Evolutionary conservation across 208 protist genomes (phyloP).

Genomic region (Wallacemonas sp.): DNA sequence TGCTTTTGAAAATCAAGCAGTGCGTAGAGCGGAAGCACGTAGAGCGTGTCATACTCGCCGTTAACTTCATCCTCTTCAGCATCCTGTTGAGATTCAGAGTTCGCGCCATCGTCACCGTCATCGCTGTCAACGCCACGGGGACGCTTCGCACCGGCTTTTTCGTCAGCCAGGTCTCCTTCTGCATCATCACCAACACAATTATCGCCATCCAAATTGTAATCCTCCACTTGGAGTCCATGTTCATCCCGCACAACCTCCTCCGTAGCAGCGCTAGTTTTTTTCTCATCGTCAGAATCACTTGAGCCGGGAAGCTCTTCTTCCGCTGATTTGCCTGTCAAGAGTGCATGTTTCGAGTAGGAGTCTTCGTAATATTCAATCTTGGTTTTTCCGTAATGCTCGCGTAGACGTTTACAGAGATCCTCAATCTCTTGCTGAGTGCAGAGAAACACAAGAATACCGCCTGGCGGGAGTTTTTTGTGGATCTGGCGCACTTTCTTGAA

Average conservation of each 20-base stretch:
- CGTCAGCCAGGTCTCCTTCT: too few relatives aligned
- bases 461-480: conserved; percentile 96
- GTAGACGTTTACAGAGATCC: conserved; percentile 81
- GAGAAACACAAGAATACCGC: conserved; percentile 98
- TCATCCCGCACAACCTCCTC: conserved; percentile 39
- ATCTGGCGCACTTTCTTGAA: conserved; percentile 97
- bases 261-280: conserved; percentile 5
- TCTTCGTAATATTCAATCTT: conserved; percentile 86
- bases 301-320: conserved; percentile 11
- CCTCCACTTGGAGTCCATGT: conserved; percentile 42
- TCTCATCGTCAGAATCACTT: conserved; percentile 36
- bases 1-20: conserved; percentile 94
- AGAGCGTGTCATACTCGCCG: conserved; percentile 86
- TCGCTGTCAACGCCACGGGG: conserved; percentile 24
- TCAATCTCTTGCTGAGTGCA: conserved; percentile 97
- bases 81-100: conserved; percentile 35
- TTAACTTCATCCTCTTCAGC: conserved; percentile 80
- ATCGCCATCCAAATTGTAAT: conserved; percentile 48
- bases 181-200: conserved; percentile 31
- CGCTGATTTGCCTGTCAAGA: conserved; percentile 19
- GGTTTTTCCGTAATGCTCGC: conserved; percentile 76
- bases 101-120: conserved; percentile 9
- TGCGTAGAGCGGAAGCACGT: conserved; percentile 99
- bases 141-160: conserved; percentile 25
- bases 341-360: conserved; percentile 70